These are phyloP conservation scores for apple (Malus domestica) DNA, from an alignment of 306 rosid species.

Conservation along the genomic window DNA sequence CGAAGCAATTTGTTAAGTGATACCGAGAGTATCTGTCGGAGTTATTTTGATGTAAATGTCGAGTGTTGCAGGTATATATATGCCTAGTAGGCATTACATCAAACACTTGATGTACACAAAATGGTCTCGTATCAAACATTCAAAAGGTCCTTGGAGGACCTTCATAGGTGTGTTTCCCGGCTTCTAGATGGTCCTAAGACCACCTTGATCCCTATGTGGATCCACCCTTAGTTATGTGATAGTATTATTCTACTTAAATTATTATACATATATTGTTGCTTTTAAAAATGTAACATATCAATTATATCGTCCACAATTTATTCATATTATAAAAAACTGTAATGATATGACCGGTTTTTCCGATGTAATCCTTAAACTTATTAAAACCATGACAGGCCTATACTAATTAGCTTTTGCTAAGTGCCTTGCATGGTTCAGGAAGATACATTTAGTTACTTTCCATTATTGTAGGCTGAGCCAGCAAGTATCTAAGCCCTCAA, in stretches of 20 bases:
- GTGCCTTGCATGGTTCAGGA: neutral
- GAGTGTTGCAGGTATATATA: neutral
- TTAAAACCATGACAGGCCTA: no score
- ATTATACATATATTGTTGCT: neutral
- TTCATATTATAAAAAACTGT: no score
- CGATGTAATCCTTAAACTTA: no score
- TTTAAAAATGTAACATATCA: neutral
- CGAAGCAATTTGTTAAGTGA: no score
- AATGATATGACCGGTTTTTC: no score
- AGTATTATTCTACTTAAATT: no score
- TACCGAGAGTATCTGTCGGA: no score
- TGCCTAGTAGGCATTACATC: no score
- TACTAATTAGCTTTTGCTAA: neutral
- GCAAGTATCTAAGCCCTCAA: conserved; percentile 14
- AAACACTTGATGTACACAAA: neutral
- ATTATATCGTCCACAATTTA: no score
- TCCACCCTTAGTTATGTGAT: no score
- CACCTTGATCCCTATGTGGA: neutral
- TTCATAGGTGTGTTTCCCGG: neutral
- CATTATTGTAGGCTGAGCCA: neutral
- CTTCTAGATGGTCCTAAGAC: neutral
- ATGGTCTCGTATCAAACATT: neutral
- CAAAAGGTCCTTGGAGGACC: neutral
- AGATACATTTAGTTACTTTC: neutral
- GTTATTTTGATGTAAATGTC: neutral